A percentile compares a stretch with the other conserved stretches of the same genome.
These are phyloP conservation scores for Thermomucor indicae-seudaticae DNA, from an alignment of 371 early-diverging fungal species.

Conservation along the genomic window DNA sequence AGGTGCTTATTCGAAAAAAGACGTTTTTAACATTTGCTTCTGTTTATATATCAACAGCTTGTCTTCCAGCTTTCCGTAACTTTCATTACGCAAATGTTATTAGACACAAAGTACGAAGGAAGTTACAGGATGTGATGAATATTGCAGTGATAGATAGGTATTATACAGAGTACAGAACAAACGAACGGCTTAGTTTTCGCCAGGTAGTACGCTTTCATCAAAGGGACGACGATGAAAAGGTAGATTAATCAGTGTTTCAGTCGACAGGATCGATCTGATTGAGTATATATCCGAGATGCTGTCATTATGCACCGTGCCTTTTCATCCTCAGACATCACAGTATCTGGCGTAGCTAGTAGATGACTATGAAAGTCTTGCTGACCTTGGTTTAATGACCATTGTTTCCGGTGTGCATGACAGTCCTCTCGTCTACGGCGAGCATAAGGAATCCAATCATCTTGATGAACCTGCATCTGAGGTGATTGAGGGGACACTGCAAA, in stretches of 20 bases:
- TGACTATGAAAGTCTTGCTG: background rate
- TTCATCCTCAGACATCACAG: background rate
- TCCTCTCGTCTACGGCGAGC: slow-evolving; percentile 6
- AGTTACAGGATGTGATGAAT: too few relatives aligned
- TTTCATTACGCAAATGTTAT: too few relatives aligned
- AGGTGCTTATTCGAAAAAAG: too few relatives aligned
- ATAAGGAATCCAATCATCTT: slow-evolving; percentile 14
- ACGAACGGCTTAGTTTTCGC: slow-evolving; percentile 3
- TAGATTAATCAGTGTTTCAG: slow-evolving; percentile 12
- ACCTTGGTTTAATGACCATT: background rate
- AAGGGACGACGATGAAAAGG: slow-evolving; percentile 19
- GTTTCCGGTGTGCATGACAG: slow-evolving; percentile 8
- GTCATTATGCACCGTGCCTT: slow-evolving; percentile 2
- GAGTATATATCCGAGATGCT: slow-evolving; percentile 18
- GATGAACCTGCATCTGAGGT: slow-evolving; percentile 10
- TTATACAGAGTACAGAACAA: too few relatives aligned
- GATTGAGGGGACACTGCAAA: slow-evolving; percentile 11
- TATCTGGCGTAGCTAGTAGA: background rate
- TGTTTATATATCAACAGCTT: too few relatives aligned
- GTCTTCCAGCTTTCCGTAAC: too few relatives aligned
- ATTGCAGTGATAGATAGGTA: too few relatives aligned
- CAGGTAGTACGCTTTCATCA: slow-evolving; percentile 8
- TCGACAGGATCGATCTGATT: slow-evolving; percentile 10
- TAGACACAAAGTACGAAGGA: too few relatives aligned
- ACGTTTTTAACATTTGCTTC: too few relatives aligned